Conservation (phyloP, 768 basidiomycete species). For the Xerocomellus amylosporus region DNA sequence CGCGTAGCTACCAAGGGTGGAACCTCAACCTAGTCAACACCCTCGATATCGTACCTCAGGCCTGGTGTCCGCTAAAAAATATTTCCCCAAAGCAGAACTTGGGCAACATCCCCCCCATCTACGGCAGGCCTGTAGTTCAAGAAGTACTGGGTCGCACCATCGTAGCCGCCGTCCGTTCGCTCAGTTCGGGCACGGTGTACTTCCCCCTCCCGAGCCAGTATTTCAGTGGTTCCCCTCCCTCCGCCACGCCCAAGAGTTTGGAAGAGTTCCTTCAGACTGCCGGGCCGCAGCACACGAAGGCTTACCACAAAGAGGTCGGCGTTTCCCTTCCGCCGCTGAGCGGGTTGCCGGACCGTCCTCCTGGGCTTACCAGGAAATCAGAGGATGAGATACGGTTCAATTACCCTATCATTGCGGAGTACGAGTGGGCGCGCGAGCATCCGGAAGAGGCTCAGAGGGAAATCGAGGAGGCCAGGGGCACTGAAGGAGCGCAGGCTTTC, state of each 20-base stretch:
- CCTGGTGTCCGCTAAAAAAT: background rate
- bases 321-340: background rate
- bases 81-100: constrained; percentile 10
- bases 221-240: background rate
- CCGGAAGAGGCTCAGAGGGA: constrained; percentile 1
- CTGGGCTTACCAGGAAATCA: background rate
- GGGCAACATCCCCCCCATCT: constrained; percentile 13
- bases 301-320: background rate
- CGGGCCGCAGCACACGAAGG: background rate
- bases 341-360: too few species aligned
- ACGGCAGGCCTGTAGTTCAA: background rate
- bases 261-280: background rate
- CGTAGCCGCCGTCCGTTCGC: background rate
- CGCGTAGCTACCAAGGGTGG: constrained; percentile 8
- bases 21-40: constrained; percentile 20
- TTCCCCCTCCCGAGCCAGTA: constrained; percentile 8
- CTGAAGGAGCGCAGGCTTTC: background rate
- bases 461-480: background rate
- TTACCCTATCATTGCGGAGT: constrained; percentile 3
- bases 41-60: constrained; percentile 13
- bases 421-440: constrained; percentile 16
- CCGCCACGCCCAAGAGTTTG: background rate
- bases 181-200: background rate
- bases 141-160: background rate
- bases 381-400: background rate